Percentiles rank a stretch among this genome's conserved stretches.
phyloP scores from a whole-genome alignment of 73 alveolate species.

The Tetrahymena elliotti region DNA sequence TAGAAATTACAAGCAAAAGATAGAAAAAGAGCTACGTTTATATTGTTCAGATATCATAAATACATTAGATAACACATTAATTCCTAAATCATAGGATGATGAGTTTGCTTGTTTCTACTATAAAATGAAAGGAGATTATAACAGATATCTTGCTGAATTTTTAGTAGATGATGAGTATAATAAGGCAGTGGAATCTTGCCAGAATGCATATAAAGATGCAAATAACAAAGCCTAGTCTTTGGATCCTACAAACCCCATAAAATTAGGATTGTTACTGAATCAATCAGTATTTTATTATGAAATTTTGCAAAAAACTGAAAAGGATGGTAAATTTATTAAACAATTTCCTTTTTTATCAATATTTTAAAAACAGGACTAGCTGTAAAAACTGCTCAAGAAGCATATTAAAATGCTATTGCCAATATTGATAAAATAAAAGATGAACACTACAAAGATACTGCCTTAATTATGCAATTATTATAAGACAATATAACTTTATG shows the following conservation, averaged over 20 bases:
- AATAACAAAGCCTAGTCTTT: conserved; percentile 61
- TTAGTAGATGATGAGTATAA: conserved; percentile 63
- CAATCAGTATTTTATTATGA: conserved; percentile 87
- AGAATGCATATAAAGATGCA: conserved; percentile 86
- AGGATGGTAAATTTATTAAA: background rate
- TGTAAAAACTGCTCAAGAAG: conserved; percentile 72
- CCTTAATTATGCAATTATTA: conserved; percentile 69
- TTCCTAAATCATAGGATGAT: conserved; percentile 52
- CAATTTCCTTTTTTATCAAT: background rate
- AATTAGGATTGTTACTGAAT: conserved; percentile 81
- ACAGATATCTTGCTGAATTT: conserved; percentile 87
- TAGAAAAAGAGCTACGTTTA: conserved; percentile 67
- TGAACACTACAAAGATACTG: conserved; percentile 82
- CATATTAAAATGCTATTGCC: conserved; percentile 72
- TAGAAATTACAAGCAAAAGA: conserved; percentile 52
- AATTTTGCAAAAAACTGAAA: conserved; percentile 41
- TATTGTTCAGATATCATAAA: conserved; percentile 63
- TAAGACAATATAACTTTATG: conserved; percentile 86
- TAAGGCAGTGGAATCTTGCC: conserved; percentile 64
- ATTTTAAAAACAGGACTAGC: conserved; percentile 61
- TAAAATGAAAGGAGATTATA: conserved; percentile 94
- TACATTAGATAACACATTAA: conserved; percentile 55
- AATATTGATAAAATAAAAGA: conserved; percentile 77
- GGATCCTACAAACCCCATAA: conserved; percentile 82
- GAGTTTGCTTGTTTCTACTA: conserved; percentile 77